Evolutionary conservation across 169 alveolate species (phyloP), one percentile per base, ranked within the genome.

Genomic region (Plasmodium gonderi): DNA sequence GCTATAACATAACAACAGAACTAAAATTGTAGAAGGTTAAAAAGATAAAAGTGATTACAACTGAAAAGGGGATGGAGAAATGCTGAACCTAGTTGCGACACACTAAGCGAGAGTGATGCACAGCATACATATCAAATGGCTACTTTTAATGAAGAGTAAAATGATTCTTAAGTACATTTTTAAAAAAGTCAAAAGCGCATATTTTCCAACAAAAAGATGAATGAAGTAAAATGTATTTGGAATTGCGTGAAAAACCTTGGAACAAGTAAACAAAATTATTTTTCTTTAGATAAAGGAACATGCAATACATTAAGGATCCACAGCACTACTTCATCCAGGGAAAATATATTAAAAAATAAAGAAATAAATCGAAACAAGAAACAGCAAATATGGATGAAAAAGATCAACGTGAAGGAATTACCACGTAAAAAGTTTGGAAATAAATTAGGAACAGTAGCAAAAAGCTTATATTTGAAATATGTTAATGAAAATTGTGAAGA

Each of bases 351-450:
- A 78, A 90, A 77, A 78, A 90, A 90, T 47, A 90, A 90, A 67
- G 94, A 90, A 31, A 67, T 77, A 65, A 67, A 78, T 78, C 75
- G 94, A 90, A 79, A 42, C 11, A 90, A 78, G 75, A 90, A 90
- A 38, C 69, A 67, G 44, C 44, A 90, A 42, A 17, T 26, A 60
- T 90, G 94, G 94, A 44, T 90, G 85, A 90, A 90, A 44, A 90
- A 78, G 42, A 77, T 90, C 23, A 65, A 90, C 54, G 74, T 40
- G 38, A 90, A 65, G 67, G 77, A 90, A 65, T 42, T 90, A 51
- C 90, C 90, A 69, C 91, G 82, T 40, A 90, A 90, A 26, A 90
- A 77, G 45, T 90, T 44, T 90, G 94, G 94, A 90, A 90, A 90
- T 49, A 60, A 90, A 78, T 78, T 90, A 79, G 94, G 94, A 65